Evolutionary conservation across 73 alveolate genomes (phyloP).

Genomic region (Paramecium primaurelia): DNA sequence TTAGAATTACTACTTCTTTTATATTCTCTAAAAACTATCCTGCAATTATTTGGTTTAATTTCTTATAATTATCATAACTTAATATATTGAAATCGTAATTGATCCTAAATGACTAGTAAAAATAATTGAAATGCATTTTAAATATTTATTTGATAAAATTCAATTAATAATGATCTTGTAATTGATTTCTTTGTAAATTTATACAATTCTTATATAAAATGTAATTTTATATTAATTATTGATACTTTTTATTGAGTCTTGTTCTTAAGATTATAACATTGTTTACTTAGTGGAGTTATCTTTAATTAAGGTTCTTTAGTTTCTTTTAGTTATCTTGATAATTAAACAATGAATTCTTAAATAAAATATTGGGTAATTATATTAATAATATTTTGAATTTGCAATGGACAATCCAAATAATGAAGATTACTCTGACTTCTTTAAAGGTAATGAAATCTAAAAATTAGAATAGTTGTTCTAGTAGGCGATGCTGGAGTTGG

Average conservation of each 20-base stretch:
- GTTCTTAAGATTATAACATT: not conserved
- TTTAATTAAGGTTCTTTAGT: not conserved
- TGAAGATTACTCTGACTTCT: slow-evolving; percentile 14
- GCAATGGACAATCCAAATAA: not conserved
- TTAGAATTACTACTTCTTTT: too few relatives aligned
- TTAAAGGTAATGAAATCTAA: not conserved
- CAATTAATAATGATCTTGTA: too few relatives aligned
- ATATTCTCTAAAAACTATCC: too few relatives aligned
- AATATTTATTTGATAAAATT: too few relatives aligned
- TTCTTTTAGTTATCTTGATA: not conserved
- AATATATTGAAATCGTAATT: too few relatives aligned
- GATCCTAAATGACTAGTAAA: too few relatives aligned
- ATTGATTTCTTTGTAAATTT: not conserved
- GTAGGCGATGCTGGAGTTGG: slow-evolving; percentile 89
- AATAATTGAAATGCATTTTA: too few relatives aligned
- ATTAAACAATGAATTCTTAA: not conserved
- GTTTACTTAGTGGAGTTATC: not conserved
- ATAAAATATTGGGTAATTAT: not conserved
- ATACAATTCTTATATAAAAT: too few relatives aligned
- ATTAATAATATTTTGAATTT: not conserved
- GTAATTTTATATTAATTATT: too few relatives aligned
- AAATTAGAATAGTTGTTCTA: slow-evolving; percentile 66
- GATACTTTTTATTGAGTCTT: not conserved
- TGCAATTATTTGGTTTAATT: too few relatives aligned
- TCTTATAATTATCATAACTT: too few relatives aligned